Conservation (phyloP, 2,329 filamentous ascomycete genomes). For the Hymenoscyphus fraxineus region DNA sequence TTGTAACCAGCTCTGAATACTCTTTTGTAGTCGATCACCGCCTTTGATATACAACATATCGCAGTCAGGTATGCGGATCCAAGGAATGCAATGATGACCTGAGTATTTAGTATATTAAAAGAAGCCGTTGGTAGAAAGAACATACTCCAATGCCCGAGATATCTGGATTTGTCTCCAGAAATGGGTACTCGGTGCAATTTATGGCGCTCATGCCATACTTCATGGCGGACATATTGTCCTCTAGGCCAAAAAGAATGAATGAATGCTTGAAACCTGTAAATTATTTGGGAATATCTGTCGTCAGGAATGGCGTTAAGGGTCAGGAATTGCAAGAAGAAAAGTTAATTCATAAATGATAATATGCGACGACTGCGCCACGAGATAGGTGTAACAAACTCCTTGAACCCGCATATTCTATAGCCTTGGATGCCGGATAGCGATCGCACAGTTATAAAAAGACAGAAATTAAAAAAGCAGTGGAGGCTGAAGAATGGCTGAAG, state of each 20-base stretch:
- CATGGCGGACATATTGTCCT: no score
- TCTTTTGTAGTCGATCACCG: conserved; percentile 5
- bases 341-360: no score
- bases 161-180: conserved; percentile 3
- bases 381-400: background rate
- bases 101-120: background rate
- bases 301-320: no score
- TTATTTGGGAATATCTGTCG: no score
- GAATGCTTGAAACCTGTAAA: no score
- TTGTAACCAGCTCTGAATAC: background rate
- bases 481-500: no score
- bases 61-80: background rate
- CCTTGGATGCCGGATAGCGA: background rate
- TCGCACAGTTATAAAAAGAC: background rate
- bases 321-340: no score
- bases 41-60: conserved; percentile 9
- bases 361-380: no score
- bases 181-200: background rate
- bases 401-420: background rate
- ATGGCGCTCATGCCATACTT: background rate
- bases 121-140: background rate
- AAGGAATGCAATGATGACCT: background rate
- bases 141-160: conserved; percentile 7
- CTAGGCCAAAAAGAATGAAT: no score
- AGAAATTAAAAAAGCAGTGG: no score